Base-by-base conservation (phyloP, 495 filamentous ascomycete genomes). In the Penicillium samsonianum region DNA sequence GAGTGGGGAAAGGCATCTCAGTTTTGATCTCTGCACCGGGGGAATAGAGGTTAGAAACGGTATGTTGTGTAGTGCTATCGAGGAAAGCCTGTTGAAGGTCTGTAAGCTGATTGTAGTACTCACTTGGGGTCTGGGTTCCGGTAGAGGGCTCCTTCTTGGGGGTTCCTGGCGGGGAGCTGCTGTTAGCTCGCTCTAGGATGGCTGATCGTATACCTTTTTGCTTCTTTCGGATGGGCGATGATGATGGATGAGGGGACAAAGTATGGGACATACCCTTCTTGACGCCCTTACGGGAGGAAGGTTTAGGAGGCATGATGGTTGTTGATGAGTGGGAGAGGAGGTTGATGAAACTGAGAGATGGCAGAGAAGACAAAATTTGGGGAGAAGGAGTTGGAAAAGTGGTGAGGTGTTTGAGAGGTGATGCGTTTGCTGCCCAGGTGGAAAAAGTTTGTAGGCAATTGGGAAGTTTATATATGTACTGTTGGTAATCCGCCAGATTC, bases 201-300 rank as follows among this genome's bases (percentile, higher is more conserved):
- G 16, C 4, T 9, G 19, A 25, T 25, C 16, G 12, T 46, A n/a
- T 46, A 7, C 23, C 0, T 9, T 16, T 51, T 40, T 26, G 22
- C 12, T 38, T 35, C 4, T 51, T 51, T 22, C 33, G 28, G 35
- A 26, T 51, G 20, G 20, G 19, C 2, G 48, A 49, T 11, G 30
- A 51, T 25, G 31, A 52, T 52, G 25, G 23, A 14, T 7, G n/a
- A 52, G 22, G 37, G 5, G 16, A 41, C 7, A 28, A 16, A 50
- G 17, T 8, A 10, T 14, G 23, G 17, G 50, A 30, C 50, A 17
- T 42, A 52, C 50, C n/a, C 33, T 41, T 51, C 35, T 51, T 51
- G 20, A 1, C 38, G 14, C 22, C 33, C 22, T 40, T 52, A 26
- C 35, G 14, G 4, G 26, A 12, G n/a, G 26, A 20, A 19, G 16